These are phyloP conservation scores for Pythium phragmiticola DNA, from an alignment of 352 stramenopile genomes.

Conservation along the genomic window DNA sequence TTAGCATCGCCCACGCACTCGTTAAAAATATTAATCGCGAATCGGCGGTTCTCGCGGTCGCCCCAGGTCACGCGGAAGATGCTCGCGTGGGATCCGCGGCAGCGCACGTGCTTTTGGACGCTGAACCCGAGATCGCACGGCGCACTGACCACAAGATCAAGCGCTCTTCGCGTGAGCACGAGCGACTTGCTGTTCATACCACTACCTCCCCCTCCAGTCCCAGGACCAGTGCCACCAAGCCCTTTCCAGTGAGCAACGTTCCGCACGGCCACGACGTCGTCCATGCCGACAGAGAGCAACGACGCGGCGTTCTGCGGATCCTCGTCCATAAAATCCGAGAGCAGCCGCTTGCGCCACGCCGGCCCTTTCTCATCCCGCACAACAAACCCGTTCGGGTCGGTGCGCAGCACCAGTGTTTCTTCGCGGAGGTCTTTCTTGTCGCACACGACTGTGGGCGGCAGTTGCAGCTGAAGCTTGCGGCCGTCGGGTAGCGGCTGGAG, in stretches of 20 bases:
- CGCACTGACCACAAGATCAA: conserved; percentile 56
- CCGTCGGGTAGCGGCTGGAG: conserved; percentile 56
- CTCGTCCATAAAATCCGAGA: conserved; percentile 36
- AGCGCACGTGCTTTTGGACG: conserved; percentile 72
- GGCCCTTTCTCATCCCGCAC: conserved; percentile 45
- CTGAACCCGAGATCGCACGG: conserved; percentile 59
- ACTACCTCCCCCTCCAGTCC: not conserved
- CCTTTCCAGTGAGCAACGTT: conserved; percentile 55
- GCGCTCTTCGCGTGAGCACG: conserved; percentile 51
- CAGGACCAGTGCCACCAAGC: not conserved
- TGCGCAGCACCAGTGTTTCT: conserved; percentile 57
- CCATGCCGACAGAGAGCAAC: conserved; percentile 18
- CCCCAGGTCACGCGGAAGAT: conserved; percentile 73
- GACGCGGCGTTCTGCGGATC: conserved; percentile 20
- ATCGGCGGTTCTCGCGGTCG: conserved; percentile 51
- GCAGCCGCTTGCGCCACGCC: conserved; percentile 62
- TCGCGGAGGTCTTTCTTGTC: conserved; percentile 55
- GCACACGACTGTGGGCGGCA: conserved; percentile 63
- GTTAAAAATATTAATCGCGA: conserved; percentile 72
- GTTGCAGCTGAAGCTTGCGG: conserved; percentile 49
- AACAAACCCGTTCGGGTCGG: conserved; percentile 45
- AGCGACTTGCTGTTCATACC: conserved; percentile 53
- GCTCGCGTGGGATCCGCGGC: conserved; percentile 60
- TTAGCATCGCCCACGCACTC: conserved; percentile 35
- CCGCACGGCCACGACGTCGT: conserved; percentile 57